A percentile compares a stretch with the other conserved stretches of the same genome.
These are phyloP conservation scores for Apophysomyces trapeziformis DNA, from an alignment of 371 early-diverging fungal species.

Conservation along the genomic window DNA sequence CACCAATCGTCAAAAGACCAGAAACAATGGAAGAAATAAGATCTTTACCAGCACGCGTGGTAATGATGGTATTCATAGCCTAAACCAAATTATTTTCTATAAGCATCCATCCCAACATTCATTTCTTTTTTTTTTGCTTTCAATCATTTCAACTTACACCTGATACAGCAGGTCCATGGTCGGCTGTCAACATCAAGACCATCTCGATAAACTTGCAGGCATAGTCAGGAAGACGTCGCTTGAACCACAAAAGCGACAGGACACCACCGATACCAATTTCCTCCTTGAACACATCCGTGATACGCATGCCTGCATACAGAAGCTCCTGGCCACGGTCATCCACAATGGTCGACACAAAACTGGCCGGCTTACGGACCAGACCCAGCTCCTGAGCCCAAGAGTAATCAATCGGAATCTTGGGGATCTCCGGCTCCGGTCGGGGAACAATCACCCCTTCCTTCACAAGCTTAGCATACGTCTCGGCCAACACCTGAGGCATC, in stretches of 20 bases:
- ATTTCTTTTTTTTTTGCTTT: neutral
- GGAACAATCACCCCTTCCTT: constrained; percentile 69
- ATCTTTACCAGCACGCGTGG: constrained; percentile 97
- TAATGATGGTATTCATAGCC: constrained; percentile 97
- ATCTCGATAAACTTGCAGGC: constrained; percentile 96
- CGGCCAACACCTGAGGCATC: constrained; percentile 77
- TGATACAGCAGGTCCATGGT: constrained; percentile 85
- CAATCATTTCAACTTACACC: constrained; percentile 28
- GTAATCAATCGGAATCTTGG: constrained; percentile 97
- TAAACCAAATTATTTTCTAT: constrained; percentile 7
- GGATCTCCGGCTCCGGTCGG: constrained; percentile 82
- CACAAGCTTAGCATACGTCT: constrained; percentile 78
- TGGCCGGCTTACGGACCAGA: constrained; percentile 94
- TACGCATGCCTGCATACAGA: constrained; percentile 96
- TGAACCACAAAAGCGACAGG: constrained; percentile 94
- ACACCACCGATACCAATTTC: constrained; percentile 97
- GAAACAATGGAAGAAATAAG: constrained; percentile 90
- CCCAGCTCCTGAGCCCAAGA: constrained; percentile 97
- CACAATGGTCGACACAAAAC: constrained; percentile 94
- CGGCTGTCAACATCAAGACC: constrained; percentile 97
- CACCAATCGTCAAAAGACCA: constrained; percentile 93
- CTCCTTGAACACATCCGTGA: constrained; percentile 94
- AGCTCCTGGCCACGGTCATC: constrained; percentile 98
- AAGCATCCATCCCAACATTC: neutral
- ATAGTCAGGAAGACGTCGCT: constrained; percentile 90